These are phyloP conservation scores for Akanthomyces dipterigenus DNA, from an alignment of 2,329 filamentous ascomycete genomes.

Conservation along the genomic window DNA sequence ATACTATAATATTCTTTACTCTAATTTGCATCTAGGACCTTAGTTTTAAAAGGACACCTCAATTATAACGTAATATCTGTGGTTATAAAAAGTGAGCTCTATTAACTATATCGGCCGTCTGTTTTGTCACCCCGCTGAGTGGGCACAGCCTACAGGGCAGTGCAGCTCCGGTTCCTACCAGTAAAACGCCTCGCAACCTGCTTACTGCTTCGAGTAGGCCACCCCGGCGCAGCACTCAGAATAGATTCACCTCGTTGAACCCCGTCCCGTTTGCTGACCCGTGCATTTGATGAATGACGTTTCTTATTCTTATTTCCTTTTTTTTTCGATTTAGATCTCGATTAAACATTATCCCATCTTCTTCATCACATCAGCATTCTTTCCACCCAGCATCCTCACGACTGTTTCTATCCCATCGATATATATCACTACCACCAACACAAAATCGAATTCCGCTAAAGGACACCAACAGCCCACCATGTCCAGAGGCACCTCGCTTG, in stretches of 20 bases:
- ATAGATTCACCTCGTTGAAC: background rate
- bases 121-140: too few species aligned
- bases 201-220: constrained; percentile 6
- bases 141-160: background rate
- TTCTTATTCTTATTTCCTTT: background rate
- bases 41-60: too few species aligned
- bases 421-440: background rate
- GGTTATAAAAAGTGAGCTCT: too few species aligned
- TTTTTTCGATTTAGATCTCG: background rate
- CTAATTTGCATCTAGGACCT: too few species aligned
- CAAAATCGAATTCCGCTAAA: background rate
- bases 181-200: constrained; percentile 4
- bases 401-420: background rate
- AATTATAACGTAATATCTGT: too few species aligned
- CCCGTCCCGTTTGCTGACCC: background rate
- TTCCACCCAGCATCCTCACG: background rate
- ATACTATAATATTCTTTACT: too few species aligned
- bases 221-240: background rate
- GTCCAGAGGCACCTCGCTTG: constrained; percentile 25
- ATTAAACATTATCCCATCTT: background rate
- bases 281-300: background rate
- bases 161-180: background rate
- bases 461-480: background rate
- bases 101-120: too few species aligned
- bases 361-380: background rate